Base-by-base conservation (phyloP, 2,329 filamentous ascomycete genomes). In the Dichotomopilus funicola region DNA sequence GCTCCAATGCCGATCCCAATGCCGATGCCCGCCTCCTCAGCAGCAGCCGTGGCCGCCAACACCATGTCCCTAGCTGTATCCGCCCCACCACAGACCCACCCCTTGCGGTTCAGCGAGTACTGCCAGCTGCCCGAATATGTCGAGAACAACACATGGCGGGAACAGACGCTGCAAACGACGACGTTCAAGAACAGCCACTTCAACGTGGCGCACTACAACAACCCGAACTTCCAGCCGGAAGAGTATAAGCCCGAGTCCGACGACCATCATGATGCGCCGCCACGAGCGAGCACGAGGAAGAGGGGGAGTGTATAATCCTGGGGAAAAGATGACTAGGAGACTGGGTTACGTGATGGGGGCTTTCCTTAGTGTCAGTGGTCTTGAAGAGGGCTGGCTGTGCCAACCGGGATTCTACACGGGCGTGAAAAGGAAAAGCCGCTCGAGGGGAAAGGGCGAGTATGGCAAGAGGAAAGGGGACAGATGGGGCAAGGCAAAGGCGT, bases 111-210 rank as follows among this genome's bases (percentile, higher is more conserved):
- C 65, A 83, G 77, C 63, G 75, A 78, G 56, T 82, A 78, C 65
- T 78, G 78, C 55, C 79, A 77, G 55, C 69, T 70, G 9, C 63
- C 64, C 36, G 56, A 63, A 55, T 63, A 61, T 40, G 51, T 71
- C 27, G 76, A 75, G 51, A 72, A 67, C 55, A 68, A 66, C 45
- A 65, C 56, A 6, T 66, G 66, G 48, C 66, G 65, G 42, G 78
- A 79, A 55, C 74, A 76, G n/a, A 69, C 73, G 4, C 76, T 78
- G 51, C 75, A 74, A 52, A 85, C 80, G 2, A 78, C 73, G 50
- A 81, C 79, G 1, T 87, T 87, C 64, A 83, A 83, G 64, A 85
- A 86, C 61, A 83, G 79, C 51, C 80, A 86, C 53, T 85, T 81
- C 70, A 87, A 86, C 63, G 78, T 78, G 47, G 83, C 83, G 0